A percentile compares a stretch with the other conserved stretches of the same genome.
Evolutionary conservation across 2,329 filamentous ascomycete species (phyloP).

Genomic region (Metarhizium robertsii): DNA sequence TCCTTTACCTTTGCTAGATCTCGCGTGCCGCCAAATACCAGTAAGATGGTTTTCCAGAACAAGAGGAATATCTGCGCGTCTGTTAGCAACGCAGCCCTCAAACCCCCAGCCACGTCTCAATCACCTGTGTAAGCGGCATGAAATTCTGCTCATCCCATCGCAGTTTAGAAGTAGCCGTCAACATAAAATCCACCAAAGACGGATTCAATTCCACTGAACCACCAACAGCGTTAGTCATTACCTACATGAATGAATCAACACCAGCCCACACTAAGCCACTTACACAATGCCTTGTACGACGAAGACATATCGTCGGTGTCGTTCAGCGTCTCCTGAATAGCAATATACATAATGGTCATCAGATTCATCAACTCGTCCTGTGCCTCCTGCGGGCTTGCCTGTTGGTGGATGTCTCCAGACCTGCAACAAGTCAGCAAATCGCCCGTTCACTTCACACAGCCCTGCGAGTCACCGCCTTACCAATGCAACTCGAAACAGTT

Average conservation of each 20-base stretch:
- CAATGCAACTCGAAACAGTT: constrained; percentile 43
- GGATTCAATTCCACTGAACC: constrained; percentile 50
- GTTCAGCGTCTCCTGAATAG: constrained; percentile 47
- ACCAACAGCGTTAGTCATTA: background rate
- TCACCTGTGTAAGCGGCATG: constrained; percentile 54
- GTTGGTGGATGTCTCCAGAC: constrained; percentile 36
- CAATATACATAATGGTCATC: constrained; percentile 54
- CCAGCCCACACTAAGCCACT: constrained; percentile 16
- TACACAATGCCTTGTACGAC: constrained; percentile 41
- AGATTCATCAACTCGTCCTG: constrained; percentile 54
- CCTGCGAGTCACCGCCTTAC: constrained; percentile 23
- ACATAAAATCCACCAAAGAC: constrained; percentile 60
- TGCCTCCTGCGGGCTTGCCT: constrained; percentile 37
- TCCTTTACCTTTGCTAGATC: constrained; percentile 67
- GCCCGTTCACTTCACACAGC: background rate
- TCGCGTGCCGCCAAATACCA: constrained; percentile 72
- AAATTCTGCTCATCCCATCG: constrained; percentile 62
- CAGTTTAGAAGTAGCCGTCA: constrained; percentile 57
- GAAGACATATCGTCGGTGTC: constrained; percentile 38
- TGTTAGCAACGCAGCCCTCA: constrained; percentile 15
- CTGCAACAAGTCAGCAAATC: constrained; percentile 17
- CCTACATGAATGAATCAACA: background rate
- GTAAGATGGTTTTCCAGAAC: constrained; percentile 83
- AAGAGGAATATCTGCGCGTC: constrained; percentile 59
- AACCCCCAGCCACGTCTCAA: background rate